Base-by-base conservation (phyloP, 2,329 filamentous ascomycete species). In the Sporothrix euskadiensis region DNA sequence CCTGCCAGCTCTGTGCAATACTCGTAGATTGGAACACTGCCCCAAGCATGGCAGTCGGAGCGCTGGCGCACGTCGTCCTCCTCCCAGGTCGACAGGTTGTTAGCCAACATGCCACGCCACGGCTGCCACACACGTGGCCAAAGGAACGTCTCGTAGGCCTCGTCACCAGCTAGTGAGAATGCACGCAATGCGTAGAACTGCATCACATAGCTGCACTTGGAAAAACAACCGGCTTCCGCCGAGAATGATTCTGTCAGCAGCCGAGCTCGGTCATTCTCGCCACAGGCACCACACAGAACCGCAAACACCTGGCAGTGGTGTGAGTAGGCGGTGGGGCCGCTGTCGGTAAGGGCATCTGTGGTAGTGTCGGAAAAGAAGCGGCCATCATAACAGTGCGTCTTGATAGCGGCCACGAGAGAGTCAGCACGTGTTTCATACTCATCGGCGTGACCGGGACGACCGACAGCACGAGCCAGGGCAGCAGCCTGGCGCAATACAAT, bases 11-110 rank as follows among this genome's bases (percentile, higher is more conserved):
- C 83, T 9, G 80, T 80, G 44, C 79, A 81, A 54, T 79, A 83
- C 73, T 84, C 83, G 69, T 83, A 83, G 4, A 84, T 77, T 0
- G 82, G 82, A 19, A 83, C 81, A 72, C 81, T 82, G 1, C 82
- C 81, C 83, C 82, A 84, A 1, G 83, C 82, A 77, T 84, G 83
- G 69, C 83, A 84, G 75, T 84, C 83, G 1, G 82, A 83, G 4
- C 83, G 79, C 74, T 83, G 81, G 2, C 80, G 76, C 5, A 84
- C 82, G 72, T 82, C 80, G 69, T 84, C 82, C 71, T 84, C 83
- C 59, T 81, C 80, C 82, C 82, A 84, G 3, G 82, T 84, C 0
- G 82, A 79, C 10, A 84, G 71, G 69, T 82, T 81, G 71, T 81
- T 78, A 1, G 76, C 77, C 3, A 84, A 74, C 80, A 82, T 82